A percentile compares a stretch with the other conserved stretches of the same genome.
phyloP scores from a whole-genome alignment of 148 eudicot genomes.

The Persicaria tinctoria region DNA sequence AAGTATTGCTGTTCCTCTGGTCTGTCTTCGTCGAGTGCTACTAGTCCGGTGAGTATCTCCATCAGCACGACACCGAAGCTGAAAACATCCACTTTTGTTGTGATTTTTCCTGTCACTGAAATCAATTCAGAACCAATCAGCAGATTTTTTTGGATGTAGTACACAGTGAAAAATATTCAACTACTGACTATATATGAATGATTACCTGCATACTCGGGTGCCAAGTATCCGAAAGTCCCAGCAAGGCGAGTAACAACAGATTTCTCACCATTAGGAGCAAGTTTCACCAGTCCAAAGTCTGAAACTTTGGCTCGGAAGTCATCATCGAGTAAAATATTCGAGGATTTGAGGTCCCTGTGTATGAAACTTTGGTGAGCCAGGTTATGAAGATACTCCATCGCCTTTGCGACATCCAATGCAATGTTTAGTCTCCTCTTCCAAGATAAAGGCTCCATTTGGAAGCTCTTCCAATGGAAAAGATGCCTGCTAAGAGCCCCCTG shows the following conservation, averaged over 20 bases:
- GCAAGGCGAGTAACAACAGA: constrained; percentile 90
- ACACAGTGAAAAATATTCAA: not conserved
- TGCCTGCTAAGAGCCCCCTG: constrained; percentile 94
- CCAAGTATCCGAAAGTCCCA: constrained; percentile 96
- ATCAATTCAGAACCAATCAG: not conserved
- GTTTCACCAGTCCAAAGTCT: constrained; percentile 95
- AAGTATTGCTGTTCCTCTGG: constrained; percentile 90
- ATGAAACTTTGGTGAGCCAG: constrained; percentile 92
- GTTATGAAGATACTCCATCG: constrained; percentile 86
- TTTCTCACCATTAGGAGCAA: constrained; percentile 86
- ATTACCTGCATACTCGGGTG: constrained; percentile 99
- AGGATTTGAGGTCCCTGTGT: constrained; percentile 91
- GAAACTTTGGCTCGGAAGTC: constrained; percentile 91
- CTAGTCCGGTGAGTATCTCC: constrained; percentile 85
- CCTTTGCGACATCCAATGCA: constrained; percentile 98
- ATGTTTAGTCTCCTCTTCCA: constrained; percentile 92
- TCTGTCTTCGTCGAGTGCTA: constrained; percentile 79
- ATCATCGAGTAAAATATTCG: constrained; percentile 88
- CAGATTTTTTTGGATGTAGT: not conserved
- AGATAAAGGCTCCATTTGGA: constrained; percentile 72
- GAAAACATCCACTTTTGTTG: constrained; percentile 85
- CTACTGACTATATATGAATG: not conserved
- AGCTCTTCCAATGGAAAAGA: constrained; percentile 86
- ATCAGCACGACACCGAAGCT: constrained; percentile 90
- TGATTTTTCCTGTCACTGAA: constrained; percentile 89